phyloP scores from a whole-genome alignment of 495 filamentous ascomycete species.

The Trichoderma asperelloides region DNA sequence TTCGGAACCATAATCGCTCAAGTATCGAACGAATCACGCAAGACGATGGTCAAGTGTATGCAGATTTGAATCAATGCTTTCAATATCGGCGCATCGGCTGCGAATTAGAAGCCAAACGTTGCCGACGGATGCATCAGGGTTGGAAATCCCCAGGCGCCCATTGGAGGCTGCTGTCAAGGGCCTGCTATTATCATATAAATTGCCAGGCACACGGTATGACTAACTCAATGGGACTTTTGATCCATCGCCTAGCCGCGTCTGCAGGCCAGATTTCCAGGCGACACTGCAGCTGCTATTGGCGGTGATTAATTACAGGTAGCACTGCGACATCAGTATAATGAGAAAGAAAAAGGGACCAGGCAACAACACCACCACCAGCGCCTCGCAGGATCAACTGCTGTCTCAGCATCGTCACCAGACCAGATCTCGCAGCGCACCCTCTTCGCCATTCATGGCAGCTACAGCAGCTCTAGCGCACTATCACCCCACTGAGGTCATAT shows the following conservation, averaged over 20 bases:
- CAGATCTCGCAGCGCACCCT: too few relatives aligned
- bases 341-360: too few relatives aligned
- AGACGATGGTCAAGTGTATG: neutral
- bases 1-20: neutral
- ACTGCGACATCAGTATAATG: too few relatives aligned
- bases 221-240: neutral
- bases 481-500: too few relatives aligned
- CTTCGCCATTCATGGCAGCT: too few relatives aligned
- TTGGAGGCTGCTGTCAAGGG: neutral
- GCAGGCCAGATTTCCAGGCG: neutral
- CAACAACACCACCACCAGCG: too few relatives aligned
- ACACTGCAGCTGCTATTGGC: neutral
- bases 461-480: too few relatives aligned
- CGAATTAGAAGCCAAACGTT: neutral
- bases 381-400: too few relatives aligned
- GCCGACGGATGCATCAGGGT: neutral
- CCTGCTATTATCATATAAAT: neutral
- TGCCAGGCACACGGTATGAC: neutral
- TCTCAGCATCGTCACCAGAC: too few relatives aligned
- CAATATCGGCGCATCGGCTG: neutral
- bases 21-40: neutral
- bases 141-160: neutral
- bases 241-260: neutral
- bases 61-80: neutral
- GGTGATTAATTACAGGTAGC: too few relatives aligned